Conservation (phyloP, 306 rosid genomes). For the Biancaea sappan region DNA sequence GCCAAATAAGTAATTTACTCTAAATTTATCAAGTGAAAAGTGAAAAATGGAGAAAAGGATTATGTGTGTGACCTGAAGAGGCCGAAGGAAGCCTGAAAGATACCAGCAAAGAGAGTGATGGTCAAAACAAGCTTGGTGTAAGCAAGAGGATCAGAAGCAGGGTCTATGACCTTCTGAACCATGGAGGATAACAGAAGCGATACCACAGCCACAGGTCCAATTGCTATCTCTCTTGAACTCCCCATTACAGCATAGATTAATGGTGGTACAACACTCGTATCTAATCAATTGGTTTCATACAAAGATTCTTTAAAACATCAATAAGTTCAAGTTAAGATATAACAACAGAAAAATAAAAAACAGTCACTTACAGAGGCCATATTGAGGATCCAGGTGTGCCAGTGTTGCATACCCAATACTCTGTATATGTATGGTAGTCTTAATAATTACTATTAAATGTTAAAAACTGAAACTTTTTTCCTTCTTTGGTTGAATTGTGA, state of each 20-base stretch:
- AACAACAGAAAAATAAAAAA: too few species aligned
- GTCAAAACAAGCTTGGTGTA: slow-evolving; percentile 71
- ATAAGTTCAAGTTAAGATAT: too few species aligned
- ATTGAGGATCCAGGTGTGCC: slow-evolving; percentile 84
- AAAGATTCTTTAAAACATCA: neutral
- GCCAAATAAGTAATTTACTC: too few species aligned
- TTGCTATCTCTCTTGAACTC: slow-evolving; percentile 77
- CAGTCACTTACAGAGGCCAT: slow-evolving; percentile 85
- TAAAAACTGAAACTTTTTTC: too few species aligned
- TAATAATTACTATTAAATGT: too few species aligned
- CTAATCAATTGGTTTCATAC: slow-evolving; percentile 40
- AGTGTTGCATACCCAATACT: slow-evolving; percentile 91
- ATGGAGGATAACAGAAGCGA: slow-evolving; percentile 76
- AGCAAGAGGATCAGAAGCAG: slow-evolving; percentile 56
- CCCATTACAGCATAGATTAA: slow-evolving; percentile 91
- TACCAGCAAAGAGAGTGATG: slow-evolving; percentile 77
- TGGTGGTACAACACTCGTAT: slow-evolving; percentile 92
- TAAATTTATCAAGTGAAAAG: neutral
- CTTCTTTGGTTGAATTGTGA: too few species aligned
- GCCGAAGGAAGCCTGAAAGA: slow-evolving; percentile 80
- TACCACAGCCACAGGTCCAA: slow-evolving; percentile 92
- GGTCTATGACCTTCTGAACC: slow-evolving; percentile 64
- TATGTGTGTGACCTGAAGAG: slow-evolving; percentile 53
- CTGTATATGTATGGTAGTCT: slow-evolving; percentile 47
- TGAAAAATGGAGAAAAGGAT: too few species aligned